Base-by-base conservation (phyloP, 768 basidiomycete genomes). In the Leccinellum luteum region DNA sequence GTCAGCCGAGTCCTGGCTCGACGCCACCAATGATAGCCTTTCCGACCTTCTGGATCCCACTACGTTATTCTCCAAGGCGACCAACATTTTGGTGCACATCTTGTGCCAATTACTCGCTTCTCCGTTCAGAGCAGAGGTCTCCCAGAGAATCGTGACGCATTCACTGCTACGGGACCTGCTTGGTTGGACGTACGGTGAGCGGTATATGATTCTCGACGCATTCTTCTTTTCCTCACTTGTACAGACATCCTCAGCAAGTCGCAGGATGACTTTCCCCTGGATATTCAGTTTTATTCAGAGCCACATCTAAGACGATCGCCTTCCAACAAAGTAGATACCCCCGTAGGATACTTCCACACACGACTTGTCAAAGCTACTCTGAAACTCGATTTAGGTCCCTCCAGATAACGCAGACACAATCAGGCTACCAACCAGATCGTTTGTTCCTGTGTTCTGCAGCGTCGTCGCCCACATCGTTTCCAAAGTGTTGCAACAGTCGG, bases 1-100 rank as follows among this genome's bases (percentile, higher is more conserved):
- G 52, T 77, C 78, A 1, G 73, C 89, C 34, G 86, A 87, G 59
- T 68, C 78, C 31, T 90, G 89, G 85, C 66, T 78, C 32, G 81
- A 82, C 51, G 74, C 73, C n/a, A 73, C 76, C 44, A 73, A 75
- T 21, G 60, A 69, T n/a, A 63, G 59, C 23, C 69, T 77, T 49
- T 75, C 75, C 21, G 78, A 67, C 15, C 66, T 79, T 45, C 71
- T 76, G 27, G 74, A 77, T 13, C 87, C 89, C 0, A 66, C 66
- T 4, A 69, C 73, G 3, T 68, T 91, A 61, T 82, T 78, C 64
- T 72, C 76, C 32, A 80, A 76, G 58, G 76, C 81, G 3, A 70
- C 78, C 19, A 64, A 73, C 28, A 77, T 79, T 17, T 69, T 80
- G 23, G 72, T 78, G 6, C 71, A 73, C 27, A 65, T 88, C 34